phyloP scores from a whole-genome alignment of 1,284 basidiomycete species.

The Irpex rosettiformis region DNA sequence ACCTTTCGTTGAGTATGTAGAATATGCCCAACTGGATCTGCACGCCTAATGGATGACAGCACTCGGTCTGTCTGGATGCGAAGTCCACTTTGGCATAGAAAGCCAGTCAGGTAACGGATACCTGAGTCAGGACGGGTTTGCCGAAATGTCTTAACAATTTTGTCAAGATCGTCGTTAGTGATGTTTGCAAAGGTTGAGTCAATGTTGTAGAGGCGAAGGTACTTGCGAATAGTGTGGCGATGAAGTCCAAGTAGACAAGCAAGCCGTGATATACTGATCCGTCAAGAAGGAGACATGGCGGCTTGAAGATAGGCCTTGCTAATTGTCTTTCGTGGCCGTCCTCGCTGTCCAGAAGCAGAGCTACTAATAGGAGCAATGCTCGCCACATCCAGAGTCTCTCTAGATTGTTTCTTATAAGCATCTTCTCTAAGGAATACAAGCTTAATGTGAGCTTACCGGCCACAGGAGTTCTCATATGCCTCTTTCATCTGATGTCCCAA shows the following conservation, averaged over 20 bases:
- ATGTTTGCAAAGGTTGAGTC: not conserved
- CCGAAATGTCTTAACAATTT: not conserved
- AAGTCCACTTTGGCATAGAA: conserved; percentile 5
- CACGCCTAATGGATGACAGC: conserved; percentile 13
- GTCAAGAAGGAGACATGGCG: not conserved
- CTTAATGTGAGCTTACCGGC: not conserved
- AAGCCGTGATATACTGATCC: not conserved
- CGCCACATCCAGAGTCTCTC: not conserved
- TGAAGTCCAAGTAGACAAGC: not conserved
- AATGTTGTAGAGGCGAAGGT: not conserved
- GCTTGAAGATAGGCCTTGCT: not conserved
- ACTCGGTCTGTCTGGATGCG: conserved; percentile 15
- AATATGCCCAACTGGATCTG: conserved; percentile 16
- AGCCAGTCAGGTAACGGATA: conserved; percentile 9
- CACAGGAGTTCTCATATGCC: not conserved
- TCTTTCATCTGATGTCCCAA: not conserved
- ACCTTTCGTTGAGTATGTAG: conserved; percentile 8
- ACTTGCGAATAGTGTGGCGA: conserved; percentile 2
- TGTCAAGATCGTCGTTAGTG: conserved; percentile 4
- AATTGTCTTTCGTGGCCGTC: not conserved
- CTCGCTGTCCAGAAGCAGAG: not conserved
- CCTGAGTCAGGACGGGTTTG: conserved; percentile 16
- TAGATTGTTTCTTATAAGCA: not conserved
- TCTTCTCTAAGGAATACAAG: too few relatives aligned
- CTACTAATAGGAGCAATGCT: not conserved